These are phyloP conservation scores for Brasenia schreberi DNA, from an alignment of 164 flowering plant species.

Conservation along the genomic window DNA sequence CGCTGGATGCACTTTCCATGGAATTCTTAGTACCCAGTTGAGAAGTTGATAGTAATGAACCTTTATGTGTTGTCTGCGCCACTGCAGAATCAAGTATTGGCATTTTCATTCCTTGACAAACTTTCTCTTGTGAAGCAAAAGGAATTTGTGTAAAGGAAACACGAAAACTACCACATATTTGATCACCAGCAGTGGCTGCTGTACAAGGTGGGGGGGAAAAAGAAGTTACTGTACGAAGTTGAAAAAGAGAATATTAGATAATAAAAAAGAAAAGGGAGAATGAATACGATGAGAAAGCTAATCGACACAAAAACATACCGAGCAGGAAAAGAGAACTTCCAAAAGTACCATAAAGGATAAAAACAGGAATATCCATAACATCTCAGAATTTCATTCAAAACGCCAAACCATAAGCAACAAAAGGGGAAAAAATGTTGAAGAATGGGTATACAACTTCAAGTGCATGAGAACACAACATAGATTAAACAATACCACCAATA, in stretches of 20 bases:
- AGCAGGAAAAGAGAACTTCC: background rate
- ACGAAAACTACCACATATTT: slow-evolving; percentile 21
- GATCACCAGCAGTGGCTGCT: slow-evolving; percentile 45
- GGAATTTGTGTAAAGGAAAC: slow-evolving; percentile 36
- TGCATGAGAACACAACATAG: background rate
- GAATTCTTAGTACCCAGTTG: slow-evolving; percentile 32
- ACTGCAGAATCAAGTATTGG: slow-evolving; percentile 19
- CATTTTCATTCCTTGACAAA: slow-evolving; percentile 32
- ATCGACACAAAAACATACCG: background rate
- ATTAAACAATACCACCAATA: no score
- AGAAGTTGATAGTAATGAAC: slow-evolving; percentile 17
- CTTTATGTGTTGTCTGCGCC: slow-evolving; percentile 26
- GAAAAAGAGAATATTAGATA: background rate
- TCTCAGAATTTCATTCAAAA: background rate
- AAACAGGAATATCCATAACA: background rate
- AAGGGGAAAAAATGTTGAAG: no score
- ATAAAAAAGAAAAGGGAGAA: background rate
- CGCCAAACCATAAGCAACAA: background rate
- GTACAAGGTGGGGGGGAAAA: slow-evolving; percentile 7
- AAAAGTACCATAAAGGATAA: background rate
- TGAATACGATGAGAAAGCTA: background rate
- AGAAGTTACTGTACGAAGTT: no score
- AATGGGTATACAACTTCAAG: background rate
- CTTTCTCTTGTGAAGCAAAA: slow-evolving; percentile 18
- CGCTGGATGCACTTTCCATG: slow-evolving; percentile 26